These are phyloP conservation scores for Pontederia paniculata DNA, from an alignment of 176 grass and related monocot species.

Conservation along the genomic window DNA sequence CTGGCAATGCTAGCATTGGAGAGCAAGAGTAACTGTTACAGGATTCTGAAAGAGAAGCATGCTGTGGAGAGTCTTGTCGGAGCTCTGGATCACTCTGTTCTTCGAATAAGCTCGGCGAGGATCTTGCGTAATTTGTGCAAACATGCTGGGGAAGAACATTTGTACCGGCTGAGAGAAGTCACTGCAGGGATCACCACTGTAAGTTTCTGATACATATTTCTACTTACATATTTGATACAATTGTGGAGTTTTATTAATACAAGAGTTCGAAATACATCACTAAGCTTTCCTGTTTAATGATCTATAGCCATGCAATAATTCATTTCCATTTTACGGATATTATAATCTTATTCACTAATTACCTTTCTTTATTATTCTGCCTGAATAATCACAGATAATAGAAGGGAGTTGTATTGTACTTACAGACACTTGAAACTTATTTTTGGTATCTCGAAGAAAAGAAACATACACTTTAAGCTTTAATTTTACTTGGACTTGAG, in stretches of 20 bases:
- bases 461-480: neutral
- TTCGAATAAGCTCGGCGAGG: constrained; percentile 26
- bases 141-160: constrained; percentile 14
- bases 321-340: neutral
- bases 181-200: constrained; percentile 29
- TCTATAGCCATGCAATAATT: neutral
- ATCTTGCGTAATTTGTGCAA: constrained; percentile 62
- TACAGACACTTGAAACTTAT: too few relatives aligned
- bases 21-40: constrained; percentile 40
- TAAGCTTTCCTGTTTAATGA: neutral
- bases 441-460: neutral
- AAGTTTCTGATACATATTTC: constrained; percentile 2
- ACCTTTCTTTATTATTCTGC: too few relatives aligned
- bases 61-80: constrained; percentile 25
- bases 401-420: too few relatives aligned
- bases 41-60: constrained; percentile 30
- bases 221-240: neutral
- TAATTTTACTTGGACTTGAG: neutral
- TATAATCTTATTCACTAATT: neutral
- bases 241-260: too few relatives aligned
- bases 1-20: constrained; percentile 66
- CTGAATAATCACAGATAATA: too few relatives aligned
- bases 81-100: constrained; percentile 15
- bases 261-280: neutral
- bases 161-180: constrained; percentile 15